Evolutionary conservation across 208 protist species (phyloP).

Genomic region (Leishmania tropica): DNA sequence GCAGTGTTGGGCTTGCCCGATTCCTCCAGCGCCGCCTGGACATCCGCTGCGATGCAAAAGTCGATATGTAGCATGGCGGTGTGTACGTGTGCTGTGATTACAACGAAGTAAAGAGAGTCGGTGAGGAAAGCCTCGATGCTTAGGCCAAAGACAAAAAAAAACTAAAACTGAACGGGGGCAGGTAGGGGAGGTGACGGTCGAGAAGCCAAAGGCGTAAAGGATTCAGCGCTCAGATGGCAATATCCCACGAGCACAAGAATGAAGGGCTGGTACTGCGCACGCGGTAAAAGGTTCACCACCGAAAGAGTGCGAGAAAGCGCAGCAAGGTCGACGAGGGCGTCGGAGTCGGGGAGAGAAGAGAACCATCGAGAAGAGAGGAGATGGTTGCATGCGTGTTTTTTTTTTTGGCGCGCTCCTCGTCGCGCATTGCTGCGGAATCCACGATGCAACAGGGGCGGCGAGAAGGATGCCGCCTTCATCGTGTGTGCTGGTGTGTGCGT

Average conservation of each 20-base stretch:
- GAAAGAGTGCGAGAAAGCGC: neutral
- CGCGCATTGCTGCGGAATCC: neutral
- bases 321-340: neutral
- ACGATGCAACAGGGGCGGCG: neutral
- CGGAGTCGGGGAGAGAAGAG: neutral
- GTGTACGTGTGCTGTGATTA: neutral
- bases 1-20: constrained; percentile 25
- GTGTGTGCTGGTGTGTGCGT: neutral
- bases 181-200: neutral
- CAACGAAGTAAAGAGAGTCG: neutral
- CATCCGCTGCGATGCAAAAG: constrained; percentile 51
- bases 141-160: neutral
- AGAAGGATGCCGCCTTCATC: neutral
- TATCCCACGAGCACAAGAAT: neutral
- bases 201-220: neutral
- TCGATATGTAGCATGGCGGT: constrained; percentile 52
- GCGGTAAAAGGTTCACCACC: too few relatives aligned
- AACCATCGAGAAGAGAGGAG: neutral
- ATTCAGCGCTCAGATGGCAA: neutral
- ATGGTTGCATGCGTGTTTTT: neutral
- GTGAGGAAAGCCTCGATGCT: neutral
- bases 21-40: constrained; percentile 45
- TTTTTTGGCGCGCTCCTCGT: neutral
- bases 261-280: neutral
- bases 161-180: neutral